Evolutionary conservation across 768 basidiomycete species (phyloP).

Genomic region (Kwoniella bestiolae): DNA sequence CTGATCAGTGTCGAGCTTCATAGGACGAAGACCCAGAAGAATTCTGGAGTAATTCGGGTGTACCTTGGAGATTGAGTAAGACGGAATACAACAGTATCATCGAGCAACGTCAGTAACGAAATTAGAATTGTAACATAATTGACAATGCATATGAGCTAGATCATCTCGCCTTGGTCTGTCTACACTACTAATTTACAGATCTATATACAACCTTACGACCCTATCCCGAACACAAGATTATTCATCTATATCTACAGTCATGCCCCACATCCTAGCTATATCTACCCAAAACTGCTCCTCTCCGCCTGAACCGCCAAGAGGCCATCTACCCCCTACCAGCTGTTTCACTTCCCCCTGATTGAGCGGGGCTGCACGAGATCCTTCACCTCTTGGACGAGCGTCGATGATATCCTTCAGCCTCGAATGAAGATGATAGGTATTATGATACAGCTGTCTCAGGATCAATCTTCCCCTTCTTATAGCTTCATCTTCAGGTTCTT

Average conservation of each 20-base stretch:
- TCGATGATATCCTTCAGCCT: slow-evolving; percentile 15
- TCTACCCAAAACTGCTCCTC: slow-evolving; percentile 36
- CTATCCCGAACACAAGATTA: background rate
- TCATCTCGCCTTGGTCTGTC: background rate
- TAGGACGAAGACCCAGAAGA: slow-evolving; percentile 94
- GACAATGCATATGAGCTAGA: slow-evolving; percentile 1
- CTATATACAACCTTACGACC: background rate
- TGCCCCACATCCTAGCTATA: slow-evolving; percentile 33
- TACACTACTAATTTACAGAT: background rate
- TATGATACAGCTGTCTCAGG: slow-evolving; percentile 40
- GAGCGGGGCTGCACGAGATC: slow-evolving; percentile 12
- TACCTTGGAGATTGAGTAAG: slow-evolving; percentile 58
- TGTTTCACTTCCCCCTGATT: slow-evolving; percentile 32
- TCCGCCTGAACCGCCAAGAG: slow-evolving; percentile 10
- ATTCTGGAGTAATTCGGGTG: slow-evolving; percentile 91
- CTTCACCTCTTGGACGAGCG: background rate
- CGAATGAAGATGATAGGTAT: slow-evolving; percentile 41
- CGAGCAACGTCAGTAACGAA: slow-evolving; percentile 35
- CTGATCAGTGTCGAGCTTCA: slow-evolving; percentile 10
- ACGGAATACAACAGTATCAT: slow-evolving; percentile 46
- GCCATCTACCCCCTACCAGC: slow-evolving; percentile 31
- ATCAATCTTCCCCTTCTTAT: slow-evolving; percentile 37
- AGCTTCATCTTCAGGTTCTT: slow-evolving; percentile 30
- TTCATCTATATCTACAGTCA: slow-evolving; percentile 19
- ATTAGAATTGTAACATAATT: background rate